A percentile compares a stretch with the other conserved stretches of the same genome.
Conservation (phyloP, 2,329 filamentous ascomycete genomes). For the Chrysoporthe deuterocubensis region DNA sequence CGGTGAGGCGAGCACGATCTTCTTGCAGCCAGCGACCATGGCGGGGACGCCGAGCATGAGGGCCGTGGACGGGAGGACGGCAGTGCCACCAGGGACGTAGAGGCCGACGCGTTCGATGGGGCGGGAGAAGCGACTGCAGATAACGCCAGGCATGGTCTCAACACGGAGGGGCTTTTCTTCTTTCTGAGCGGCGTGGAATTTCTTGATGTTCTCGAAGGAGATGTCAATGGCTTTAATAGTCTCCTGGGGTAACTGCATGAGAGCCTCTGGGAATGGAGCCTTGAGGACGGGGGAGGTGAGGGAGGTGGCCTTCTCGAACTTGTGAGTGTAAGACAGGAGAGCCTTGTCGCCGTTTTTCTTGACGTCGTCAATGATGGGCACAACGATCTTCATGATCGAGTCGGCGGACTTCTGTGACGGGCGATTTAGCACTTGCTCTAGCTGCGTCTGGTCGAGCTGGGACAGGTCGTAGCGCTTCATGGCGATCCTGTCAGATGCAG, state of each 20-base stretch:
- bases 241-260: slow-evolving; percentile 85
- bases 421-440: slow-evolving; percentile 77
- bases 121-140: slow-evolving; percentile 89
- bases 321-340: slow-evolving; percentile 91
- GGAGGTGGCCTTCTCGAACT: slow-evolving; percentile 94
- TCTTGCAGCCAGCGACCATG: slow-evolving; percentile 95
- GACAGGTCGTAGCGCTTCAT: slow-evolving; percentile 81
- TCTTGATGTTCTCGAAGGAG: slow-evolving; percentile 91
- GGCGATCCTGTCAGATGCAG: slow-evolving; percentile 61
- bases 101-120: slow-evolving; percentile 96
- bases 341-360: slow-evolving; percentile 83
- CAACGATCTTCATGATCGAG: slow-evolving; percentile 86
- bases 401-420: slow-evolving; percentile 96
- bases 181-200: slow-evolving; percentile 90
- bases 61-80: slow-evolving; percentile 94
- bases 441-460: slow-evolving; percentile 64
- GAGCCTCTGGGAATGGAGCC: slow-evolving; percentile 81
- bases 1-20: slow-evolving; percentile 90
- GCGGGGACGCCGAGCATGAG: slow-evolving; percentile 98
- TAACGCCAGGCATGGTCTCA: slow-evolving; percentile 96
- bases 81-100: slow-evolving; percentile 94
- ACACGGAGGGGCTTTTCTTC: slow-evolving; percentile 81
- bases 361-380: slow-evolving; percentile 89
- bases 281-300: slow-evolving; percentile 86
- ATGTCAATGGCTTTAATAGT: slow-evolving; percentile 91